Evolutionary conservation across 495 filamentous ascomycete species (phyloP), one percentile per base, ranked within the genome.

Genomic region (Beverwykella pulmonaria): DNA sequence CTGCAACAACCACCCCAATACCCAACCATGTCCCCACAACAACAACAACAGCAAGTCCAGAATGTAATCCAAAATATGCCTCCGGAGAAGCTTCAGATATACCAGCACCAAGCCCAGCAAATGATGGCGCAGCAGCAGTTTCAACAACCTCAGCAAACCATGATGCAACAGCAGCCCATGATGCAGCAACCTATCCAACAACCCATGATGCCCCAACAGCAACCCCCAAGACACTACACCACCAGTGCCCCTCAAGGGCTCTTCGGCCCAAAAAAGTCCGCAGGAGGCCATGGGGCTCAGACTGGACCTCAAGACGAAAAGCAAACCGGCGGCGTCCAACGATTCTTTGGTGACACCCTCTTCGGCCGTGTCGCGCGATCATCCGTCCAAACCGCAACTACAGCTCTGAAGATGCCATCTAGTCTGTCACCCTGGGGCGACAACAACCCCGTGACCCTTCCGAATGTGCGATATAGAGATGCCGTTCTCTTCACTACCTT

Each of bases 391-490:
- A 79, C 76, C 15, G 71, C 65, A 4, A 73, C 76, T n/a, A 72
- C 73, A 15, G 71, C 76, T 0, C 30, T 73, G 27, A 78, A 76
- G 53, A 69, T 79, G 59, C 76, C 76, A 9, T 48, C 66, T 3
- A 59, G 69, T n/a, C 67, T 79, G 2, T 78, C 76, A 25, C 76
- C 76, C 12, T 79, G 75, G 76, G 76, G 76, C 27, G 76, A 79
- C 60, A 79, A 78, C 59, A 78, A 79, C 49, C 77, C 76, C 23
- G 74, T 79, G 29, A 79, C 76, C 19, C 72, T 79, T n/a, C 76
- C 76, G 22, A 79, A 79, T 52, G 74, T 79, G 8, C 75, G 76
- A 10, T 78, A 78, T 56, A 71, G 76, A 36, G 76, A 79, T 64
- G 76, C 76, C 15, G 70, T 75, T 41, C 70, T 78, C 30, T 78